Evolutionary conservation across 495 filamentous ascomycete species (phyloP), one percentile per base, ranked within the genome.

Genomic region (Cercophora sp.): DNA sequence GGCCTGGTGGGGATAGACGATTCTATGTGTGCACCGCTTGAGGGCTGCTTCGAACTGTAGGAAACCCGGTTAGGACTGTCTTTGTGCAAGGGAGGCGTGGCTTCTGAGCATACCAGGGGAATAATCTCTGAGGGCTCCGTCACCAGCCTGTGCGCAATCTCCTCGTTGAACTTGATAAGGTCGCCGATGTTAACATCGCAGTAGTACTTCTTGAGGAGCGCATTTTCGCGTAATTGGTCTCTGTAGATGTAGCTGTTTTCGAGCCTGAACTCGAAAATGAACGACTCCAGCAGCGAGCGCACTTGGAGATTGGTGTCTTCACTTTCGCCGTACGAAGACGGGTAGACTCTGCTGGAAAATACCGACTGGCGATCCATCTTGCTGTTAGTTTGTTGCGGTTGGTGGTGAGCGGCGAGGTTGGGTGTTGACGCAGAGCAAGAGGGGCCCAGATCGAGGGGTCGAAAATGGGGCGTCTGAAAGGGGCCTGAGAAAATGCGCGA

Each of bases 181-280:
- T 99, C 94, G 29, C 88, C 88, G 58, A 99, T 89, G 68, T 99
- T 92, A 57, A 99, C 85, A 69, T 99, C 93, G 72, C 93, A 96
- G 72, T 85, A 95, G 70, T 91, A 96, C 61, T 92, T 88, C 66
- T 95, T 95, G 10, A 96, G 82, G 0, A 99, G 79, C 25, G 91
- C 91, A 73, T 99, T 97, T 62, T 96, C 91, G 55, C 91, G 84
- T 51, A 99, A 79, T 74, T 96, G 93, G 62, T 99, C 94, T 75
- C 94, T 95, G 59, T 99, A 99, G 60, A 96, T 86, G 70, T 94
- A 99, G 58, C 85, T 83, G 75, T 96, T 96, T 69, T 97, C 93
- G 44, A 97, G 80, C 59, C 93, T 85, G 66, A 96, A 99, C 59
- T 96, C 88, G 27, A 96, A 81, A 55, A 99, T 85, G 69, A 99